Evolutionary conservation across 768 basidiomycete species (phyloP).

Genomic region (Rhizopogon roseolus): DNA sequence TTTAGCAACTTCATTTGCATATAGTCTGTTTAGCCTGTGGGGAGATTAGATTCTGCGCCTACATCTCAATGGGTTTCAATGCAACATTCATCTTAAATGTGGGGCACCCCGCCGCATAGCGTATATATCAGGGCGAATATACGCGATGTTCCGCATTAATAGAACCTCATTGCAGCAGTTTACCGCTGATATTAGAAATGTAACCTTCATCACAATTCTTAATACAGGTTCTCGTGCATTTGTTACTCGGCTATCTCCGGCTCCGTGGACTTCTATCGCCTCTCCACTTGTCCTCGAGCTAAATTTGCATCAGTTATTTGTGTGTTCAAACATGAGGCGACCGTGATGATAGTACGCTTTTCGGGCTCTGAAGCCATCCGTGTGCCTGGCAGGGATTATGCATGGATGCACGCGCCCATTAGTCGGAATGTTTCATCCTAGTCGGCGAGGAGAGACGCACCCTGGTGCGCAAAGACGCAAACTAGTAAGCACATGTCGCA

Average conservation of each 20-base stretch:
- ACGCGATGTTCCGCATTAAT: neutral
- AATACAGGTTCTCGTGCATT: neutral
- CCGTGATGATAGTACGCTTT: neutral
- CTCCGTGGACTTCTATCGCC: neutral
- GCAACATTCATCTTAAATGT: neutral
- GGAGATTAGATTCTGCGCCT: neutral
- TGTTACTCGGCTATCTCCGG: conserved; percentile 1
- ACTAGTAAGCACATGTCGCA: no score
- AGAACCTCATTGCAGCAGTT: no score
- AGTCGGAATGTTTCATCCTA: neutral
- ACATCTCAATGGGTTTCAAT: neutral
- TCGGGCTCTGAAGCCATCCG: neutral
- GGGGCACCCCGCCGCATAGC: neutral
- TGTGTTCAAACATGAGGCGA: neutral
- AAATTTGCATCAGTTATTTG: neutral
- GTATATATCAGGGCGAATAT: neutral
- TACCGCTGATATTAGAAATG: neutral
- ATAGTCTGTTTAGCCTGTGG: no score
- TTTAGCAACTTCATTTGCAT: neutral
- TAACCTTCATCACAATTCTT: neutral
- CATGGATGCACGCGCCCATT: neutral
- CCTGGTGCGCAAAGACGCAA: no score
- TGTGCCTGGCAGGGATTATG: neutral
- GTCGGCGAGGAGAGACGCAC: neutral
- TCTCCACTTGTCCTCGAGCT: neutral